Evolutionary conservation across 345 rosid species (phyloP).

Genomic region (Acer negundo): DNA sequence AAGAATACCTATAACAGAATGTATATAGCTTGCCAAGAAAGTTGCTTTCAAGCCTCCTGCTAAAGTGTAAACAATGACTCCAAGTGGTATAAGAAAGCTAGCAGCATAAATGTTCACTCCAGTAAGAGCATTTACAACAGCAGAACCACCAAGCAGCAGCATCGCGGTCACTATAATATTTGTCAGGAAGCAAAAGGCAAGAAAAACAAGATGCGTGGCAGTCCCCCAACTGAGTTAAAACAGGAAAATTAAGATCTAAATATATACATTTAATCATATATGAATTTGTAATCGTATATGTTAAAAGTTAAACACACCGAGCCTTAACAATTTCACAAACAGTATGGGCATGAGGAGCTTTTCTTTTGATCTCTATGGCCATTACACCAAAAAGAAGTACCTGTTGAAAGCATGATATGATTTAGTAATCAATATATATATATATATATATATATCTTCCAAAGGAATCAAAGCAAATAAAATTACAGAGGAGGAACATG

Average conservation of each 20-base stretch:
- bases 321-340: slow-evolving; percentile 94
- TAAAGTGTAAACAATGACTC: slow-evolving; percentile 80
- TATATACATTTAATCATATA: background rate
- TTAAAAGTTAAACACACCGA: slow-evolving; percentile 46
- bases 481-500: slow-evolving; percentile 18
- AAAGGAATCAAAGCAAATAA: background rate
- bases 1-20: slow-evolving; percentile 73
- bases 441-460: background rate
- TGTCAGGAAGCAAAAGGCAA: slow-evolving; percentile 77
- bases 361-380: slow-evolving; percentile 96
- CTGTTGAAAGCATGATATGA: slow-evolving; percentile 30
- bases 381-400: slow-evolving; percentile 86
- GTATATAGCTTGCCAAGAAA: slow-evolving; percentile 91
- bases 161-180: slow-evolving; percentile 84
- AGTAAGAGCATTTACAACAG: slow-evolving; percentile 92
- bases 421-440: background rate
- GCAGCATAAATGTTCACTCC: slow-evolving; percentile 88
- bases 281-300: background rate
- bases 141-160: slow-evolving; percentile 92
- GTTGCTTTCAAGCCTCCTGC: slow-evolving; percentile 97
- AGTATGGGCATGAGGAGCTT: slow-evolving; percentile 93
- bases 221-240: slow-evolving; percentile 76
- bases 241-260: background rate
- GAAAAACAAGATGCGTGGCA: slow-evolving; percentile 80
- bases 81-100: slow-evolving; percentile 94